A percentile compares a stretch with the other conserved stretches of the same genome.
These are phyloP conservation scores for Botrytis fabae DNA, from an alignment of 2,329 filamentous ascomycete species.

Conservation along the genomic window DNA sequence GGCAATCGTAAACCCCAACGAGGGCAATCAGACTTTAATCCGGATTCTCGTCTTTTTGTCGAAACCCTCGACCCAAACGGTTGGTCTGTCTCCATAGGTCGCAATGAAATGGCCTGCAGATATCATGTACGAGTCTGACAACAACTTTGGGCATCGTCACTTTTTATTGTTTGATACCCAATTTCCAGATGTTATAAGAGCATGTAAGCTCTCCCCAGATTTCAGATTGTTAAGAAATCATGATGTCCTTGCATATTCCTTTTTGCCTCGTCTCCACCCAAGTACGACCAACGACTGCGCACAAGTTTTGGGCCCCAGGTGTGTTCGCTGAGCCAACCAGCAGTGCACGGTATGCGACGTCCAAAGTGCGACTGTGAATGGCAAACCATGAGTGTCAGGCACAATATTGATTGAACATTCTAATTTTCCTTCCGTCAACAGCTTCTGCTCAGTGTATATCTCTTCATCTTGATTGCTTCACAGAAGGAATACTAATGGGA, in stretches of 20 bases:
- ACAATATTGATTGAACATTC: background rate
- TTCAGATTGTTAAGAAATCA: background rate
- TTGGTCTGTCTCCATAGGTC: background rate
- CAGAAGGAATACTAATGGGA: background rate
- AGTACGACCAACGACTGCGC: slow-evolving; percentile 4
- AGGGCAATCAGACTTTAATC: background rate
- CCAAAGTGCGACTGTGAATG: background rate
- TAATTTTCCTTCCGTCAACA: background rate
- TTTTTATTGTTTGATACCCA: slow-evolving; percentile 18
- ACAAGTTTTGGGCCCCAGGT: background rate
- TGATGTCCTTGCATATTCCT: slow-evolving; percentile 13
- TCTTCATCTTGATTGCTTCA: background rate
- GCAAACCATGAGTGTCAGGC: background rate
- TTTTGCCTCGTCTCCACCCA: slow-evolving; percentile 10
- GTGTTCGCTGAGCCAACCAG: background rate
- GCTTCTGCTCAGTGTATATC: background rate
- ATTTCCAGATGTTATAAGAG: slow-evolving; percentile 10
- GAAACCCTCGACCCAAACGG: background rate
- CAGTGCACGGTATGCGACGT: background rate
- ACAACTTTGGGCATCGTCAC: slow-evolving; percentile 19
- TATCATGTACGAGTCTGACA: slow-evolving; percentile 17
- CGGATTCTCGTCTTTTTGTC: background rate
- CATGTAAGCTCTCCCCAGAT: slow-evolving; percentile 14
- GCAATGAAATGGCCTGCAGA: slow-evolving; percentile 15
- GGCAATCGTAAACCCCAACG: background rate